Conservation (phyloP, 2,329 filamentous ascomycete genomes). For the Pseudogymnoascus verrucosus region DNA sequence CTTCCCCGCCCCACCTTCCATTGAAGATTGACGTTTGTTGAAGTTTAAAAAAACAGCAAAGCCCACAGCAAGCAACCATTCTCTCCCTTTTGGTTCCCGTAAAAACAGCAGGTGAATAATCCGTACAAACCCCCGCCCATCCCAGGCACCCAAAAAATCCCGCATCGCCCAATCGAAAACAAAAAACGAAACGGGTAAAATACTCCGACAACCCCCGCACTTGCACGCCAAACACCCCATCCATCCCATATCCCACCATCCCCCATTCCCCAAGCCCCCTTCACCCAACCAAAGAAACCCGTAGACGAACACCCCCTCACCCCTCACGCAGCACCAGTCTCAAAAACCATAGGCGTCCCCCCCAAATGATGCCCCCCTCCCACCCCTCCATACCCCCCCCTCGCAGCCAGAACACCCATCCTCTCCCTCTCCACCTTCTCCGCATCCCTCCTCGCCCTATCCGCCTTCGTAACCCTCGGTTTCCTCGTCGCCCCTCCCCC, state of each 20-base stretch:
- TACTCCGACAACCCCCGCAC: neutral
- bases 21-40: too few species aligned
- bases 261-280: too few species aligned
- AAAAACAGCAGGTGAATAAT: too few species aligned
- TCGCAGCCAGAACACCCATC: conserved; percentile 24
- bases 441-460: conserved; percentile 70
- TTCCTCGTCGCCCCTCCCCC: conserved; percentile 70
- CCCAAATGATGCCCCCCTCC: conserved; percentile 18
- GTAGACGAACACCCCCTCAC: neutral
- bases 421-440: conserved; percentile 70
- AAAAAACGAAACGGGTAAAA: neutral
- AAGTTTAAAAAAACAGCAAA: neutral
- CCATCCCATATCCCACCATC: too few species aligned
- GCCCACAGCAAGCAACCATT: neutral
- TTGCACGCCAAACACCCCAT: too few species aligned
- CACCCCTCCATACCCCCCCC: conserved; percentile 22
- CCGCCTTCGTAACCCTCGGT: conserved; percentile 77
- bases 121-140: too few species aligned
- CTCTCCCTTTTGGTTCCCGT: too few species aligned
- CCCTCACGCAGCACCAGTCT: conserved; percentile 9
- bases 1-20: too few species aligned
- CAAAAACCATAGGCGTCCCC: conserved; percentile 28
- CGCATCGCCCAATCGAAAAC: too few species aligned
- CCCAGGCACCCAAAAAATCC: too few species aligned
- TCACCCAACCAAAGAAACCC: too few species aligned